phyloP scores from a whole-genome alignment of 345 rosid species.

The Abelmoschus esculentus region DNA sequence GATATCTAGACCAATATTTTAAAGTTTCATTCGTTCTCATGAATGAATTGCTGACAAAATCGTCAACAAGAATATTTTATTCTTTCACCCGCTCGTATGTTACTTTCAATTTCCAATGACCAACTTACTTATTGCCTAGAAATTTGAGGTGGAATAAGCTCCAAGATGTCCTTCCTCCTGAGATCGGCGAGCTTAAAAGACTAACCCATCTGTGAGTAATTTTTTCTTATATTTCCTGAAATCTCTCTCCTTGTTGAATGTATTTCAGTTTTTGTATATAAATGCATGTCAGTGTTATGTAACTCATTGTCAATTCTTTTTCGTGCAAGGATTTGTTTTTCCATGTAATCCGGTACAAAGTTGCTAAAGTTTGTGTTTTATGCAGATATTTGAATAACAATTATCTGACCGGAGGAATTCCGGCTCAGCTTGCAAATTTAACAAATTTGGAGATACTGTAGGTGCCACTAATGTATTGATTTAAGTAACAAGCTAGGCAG shows the following conservation, averaged over 20 bases:
- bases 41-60: neutral
- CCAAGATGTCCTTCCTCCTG: constrained; percentile 50
- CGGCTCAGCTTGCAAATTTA: constrained; percentile 83
- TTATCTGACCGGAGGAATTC: constrained; percentile 88
- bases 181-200: constrained; percentile 82
- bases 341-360: neutral
- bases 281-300: constrained; percentile 64
- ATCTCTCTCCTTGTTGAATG: neutral
- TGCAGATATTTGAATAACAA: constrained; percentile 79
- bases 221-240: neutral
- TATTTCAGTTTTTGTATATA: neutral
- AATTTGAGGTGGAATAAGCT: constrained; percentile 8
- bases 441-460: constrained; percentile 86
- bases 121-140: neutral
- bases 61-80: neutral
- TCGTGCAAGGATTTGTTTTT: neutral
- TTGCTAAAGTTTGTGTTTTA: constrained; percentile 1
- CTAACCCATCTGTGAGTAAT: constrained; percentile 77
- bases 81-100: neutral
- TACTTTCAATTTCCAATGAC: neutral
- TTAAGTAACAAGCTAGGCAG: neutral
- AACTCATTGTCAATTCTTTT: neutral
- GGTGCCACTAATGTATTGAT: constrained; percentile 21
- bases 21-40: neutral
- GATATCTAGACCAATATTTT: neutral